A percentile compares a stretch with the other conserved stretches of the same genome.
Conservation (phyloP, 2,329 filamentous ascomycete genomes). For the Stachybotrys elegans region DNA sequence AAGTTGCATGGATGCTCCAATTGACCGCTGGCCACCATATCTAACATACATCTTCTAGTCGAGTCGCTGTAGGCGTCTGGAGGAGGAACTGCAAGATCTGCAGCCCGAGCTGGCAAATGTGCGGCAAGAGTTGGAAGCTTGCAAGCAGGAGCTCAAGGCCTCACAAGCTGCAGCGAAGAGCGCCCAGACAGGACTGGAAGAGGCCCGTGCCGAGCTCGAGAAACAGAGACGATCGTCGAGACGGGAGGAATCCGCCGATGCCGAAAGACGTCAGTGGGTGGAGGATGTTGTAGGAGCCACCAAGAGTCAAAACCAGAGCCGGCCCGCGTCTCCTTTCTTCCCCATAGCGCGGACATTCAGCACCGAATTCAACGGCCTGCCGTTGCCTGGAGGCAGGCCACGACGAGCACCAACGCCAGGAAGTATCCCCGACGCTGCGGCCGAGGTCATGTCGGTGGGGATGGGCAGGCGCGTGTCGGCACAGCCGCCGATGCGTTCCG, state of each 20-base stretch:
- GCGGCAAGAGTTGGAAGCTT: slow-evolving; percentile 57
- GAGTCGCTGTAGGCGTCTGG: slow-evolving; percentile 57
- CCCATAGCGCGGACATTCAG: slow-evolving; percentile 47
- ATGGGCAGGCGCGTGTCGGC: slow-evolving; percentile 44
- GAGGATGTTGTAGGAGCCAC: slow-evolving; percentile 41
- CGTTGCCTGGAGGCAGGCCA: slow-evolving; percentile 28
- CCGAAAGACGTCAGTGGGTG: slow-evolving; percentile 44
- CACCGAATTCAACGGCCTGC: slow-evolving; percentile 46
- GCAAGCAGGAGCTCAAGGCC: slow-evolving; percentile 53
- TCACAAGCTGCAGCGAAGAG: slow-evolving; percentile 62
- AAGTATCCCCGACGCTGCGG: slow-evolving; percentile 38
- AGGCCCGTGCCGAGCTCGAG: slow-evolving; percentile 46
- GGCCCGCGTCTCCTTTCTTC: slow-evolving; percentile 51
- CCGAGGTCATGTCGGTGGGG: slow-evolving; percentile 32
- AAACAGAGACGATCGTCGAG: slow-evolving; percentile 34
- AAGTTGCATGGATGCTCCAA: slow-evolving; percentile 28
- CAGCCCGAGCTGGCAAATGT: slow-evolving; percentile 59
- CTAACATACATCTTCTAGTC: slow-evolving; percentile 46
- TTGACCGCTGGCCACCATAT: background rate
- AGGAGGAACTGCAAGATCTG: slow-evolving; percentile 76
- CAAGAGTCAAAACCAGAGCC: slow-evolving; percentile 36
- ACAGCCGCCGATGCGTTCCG: slow-evolving; percentile 38
- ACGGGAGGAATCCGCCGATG: slow-evolving; percentile 29
- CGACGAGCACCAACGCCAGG: slow-evolving; percentile 37
- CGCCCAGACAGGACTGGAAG: slow-evolving; percentile 58